Conservation (phyloP, 257 asterid species). For the Echites panduratus region DNA sequence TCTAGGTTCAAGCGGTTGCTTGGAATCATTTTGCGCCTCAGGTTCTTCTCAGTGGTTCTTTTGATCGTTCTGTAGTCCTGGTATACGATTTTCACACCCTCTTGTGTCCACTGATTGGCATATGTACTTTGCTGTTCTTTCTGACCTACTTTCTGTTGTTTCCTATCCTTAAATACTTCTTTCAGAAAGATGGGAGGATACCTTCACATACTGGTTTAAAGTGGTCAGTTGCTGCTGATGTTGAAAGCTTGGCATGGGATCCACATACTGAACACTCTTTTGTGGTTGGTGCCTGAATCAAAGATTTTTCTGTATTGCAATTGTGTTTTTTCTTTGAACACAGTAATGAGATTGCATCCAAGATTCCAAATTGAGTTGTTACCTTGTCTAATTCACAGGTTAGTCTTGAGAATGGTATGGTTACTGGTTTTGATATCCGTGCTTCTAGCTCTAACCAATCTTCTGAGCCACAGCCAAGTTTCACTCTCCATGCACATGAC, state of each 20-base stretch:
- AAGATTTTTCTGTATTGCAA: neutral
- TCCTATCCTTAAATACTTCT: neutral
- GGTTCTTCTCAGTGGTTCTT: slow-evolving; percentile 92
- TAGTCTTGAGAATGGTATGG: slow-evolving; percentile 79
- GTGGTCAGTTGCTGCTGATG: slow-evolving; percentile 67
- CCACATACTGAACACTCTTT: slow-evolving; percentile 80
- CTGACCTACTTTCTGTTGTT: slow-evolving; percentile 2
- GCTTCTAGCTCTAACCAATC: slow-evolving; percentile 46
- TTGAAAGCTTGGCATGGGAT: slow-evolving; percentile 92
- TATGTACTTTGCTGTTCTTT: neutral
- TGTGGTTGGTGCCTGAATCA: slow-evolving; percentile 56
- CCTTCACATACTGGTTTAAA: slow-evolving; percentile 49
- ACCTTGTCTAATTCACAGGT: slow-evolving; percentile 38
- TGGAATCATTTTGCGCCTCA: slow-evolving; percentile 68
- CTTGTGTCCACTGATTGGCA: neutral
- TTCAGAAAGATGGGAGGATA: slow-evolving; percentile 61
- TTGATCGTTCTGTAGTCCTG: slow-evolving; percentile 70
- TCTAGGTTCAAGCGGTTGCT: slow-evolving; percentile 89
- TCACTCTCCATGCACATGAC: slow-evolving; percentile 89
- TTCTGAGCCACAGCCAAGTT: slow-evolving; percentile 52
- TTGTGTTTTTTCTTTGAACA: neutral
- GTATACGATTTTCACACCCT: slow-evolving; percentile 20
- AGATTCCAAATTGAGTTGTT: neutral
- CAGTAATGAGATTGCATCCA: neutral
- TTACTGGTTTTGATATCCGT: slow-evolving; percentile 64